Evolutionary conservation across 345 rosid species (phyloP), one percentile per base, ranked within the genome.

Genomic region (Boechera divaricarpa): DNA sequence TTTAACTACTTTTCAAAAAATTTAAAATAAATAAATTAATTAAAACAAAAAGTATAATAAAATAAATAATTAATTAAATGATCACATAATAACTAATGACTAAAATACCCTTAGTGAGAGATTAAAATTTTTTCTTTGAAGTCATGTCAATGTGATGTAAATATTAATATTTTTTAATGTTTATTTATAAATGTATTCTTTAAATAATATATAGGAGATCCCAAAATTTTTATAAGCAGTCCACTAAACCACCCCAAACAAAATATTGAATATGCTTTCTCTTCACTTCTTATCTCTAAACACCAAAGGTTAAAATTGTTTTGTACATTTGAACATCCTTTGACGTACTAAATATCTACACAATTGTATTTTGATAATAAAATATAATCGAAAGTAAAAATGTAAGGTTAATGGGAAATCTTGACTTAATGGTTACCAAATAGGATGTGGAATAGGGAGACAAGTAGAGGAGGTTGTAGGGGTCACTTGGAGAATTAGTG

Each of bases 391-490:
- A 72, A 63, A 32, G 2, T 16, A 5, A 56, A 73, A 65, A 21
- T 64, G 66, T 15, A 35, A 47, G 31, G 39, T 28, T 77, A 48
- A 41, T 63, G 72, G 67, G 69, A 72, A 39, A 66, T 72, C 24
- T 64, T 71, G 81, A 77, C 81, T 63, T 77, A 51, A 56, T 65
- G 73, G 55, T 57, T 57, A 65, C 10, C 49, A 72, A 66, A 48
- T 78, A 63, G 47, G 53, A 48, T 63, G 81, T 71, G 77, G 67
- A 55, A 57, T 77, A 78, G 77, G 69, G 81, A 78, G 81, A 67
- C 81, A 78, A 66, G 63, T 67, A 72, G 77, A 71, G 76, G 67
- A 78, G 73, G 72, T 24, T 73, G 33, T 78, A 77, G 81, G 67
- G 81, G 70, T 72, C 81, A 78, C 73, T 78, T 66, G 73, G 42